These are phyloP conservation scores for Hanseniaspora nectarophila DNA, from an alignment of 805 yeast species.

Conservation along the genomic window DNA sequence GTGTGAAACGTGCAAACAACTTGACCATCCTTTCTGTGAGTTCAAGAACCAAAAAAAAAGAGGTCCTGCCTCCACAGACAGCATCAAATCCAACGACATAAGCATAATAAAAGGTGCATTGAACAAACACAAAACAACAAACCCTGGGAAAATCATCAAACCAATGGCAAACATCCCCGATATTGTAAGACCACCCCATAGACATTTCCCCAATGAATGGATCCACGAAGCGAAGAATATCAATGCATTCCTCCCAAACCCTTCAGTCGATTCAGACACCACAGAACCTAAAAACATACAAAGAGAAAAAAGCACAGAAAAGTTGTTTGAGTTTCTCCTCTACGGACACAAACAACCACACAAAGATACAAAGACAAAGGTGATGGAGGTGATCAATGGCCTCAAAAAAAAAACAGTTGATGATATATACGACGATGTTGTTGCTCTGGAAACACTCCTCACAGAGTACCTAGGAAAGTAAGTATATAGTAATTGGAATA, in stretches of 20 bases:
- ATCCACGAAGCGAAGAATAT: background rate
- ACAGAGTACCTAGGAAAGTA: constrained; percentile 38
- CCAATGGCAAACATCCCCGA: background rate
- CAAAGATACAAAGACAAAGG: background rate
- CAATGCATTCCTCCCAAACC: background rate
- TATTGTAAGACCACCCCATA: background rate
- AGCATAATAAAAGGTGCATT: background rate
- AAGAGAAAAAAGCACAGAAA: background rate
- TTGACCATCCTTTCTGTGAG: background rate
- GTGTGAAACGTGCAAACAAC: constrained; percentile 3
- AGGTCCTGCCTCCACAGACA: background rate
- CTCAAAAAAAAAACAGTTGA: background rate
- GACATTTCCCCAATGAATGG: background rate
- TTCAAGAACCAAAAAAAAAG: constrained; percentile 8
- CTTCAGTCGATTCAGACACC: background rate
- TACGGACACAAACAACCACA: constrained; percentile 7
- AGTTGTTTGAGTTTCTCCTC: constrained; percentile 5
- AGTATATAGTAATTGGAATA: constrained; percentile 22
- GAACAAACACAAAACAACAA: background rate
- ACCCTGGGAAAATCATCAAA: background rate
- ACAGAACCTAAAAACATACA: background rate
- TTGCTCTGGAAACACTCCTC: background rate
- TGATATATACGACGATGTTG: background rate
- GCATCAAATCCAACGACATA: background rate
- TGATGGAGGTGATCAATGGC: background rate